Percentiles rank a stretch among this genome's conserved stretches.
Conservation (phyloP, 768 basidiomycete species). For the Tylopilus subfusipes region DNA sequence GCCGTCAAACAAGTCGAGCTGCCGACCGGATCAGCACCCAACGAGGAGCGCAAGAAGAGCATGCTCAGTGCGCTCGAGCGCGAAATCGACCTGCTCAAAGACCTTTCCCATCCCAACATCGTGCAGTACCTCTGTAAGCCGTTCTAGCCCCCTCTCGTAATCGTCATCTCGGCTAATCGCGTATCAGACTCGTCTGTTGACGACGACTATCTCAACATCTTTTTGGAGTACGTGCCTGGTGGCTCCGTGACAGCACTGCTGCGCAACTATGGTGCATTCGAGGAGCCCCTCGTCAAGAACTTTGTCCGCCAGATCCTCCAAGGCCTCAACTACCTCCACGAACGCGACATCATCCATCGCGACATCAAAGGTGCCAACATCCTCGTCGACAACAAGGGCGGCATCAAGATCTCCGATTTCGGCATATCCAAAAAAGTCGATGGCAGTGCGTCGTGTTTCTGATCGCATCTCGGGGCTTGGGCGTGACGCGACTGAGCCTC, state of each 20-base stretch:
- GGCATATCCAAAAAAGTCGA: constrained; percentile 98
- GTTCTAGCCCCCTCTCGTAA: background rate
- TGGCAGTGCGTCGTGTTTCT: constrained; percentile 63
- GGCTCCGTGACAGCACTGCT: constrained; percentile 89
- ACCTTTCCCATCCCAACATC: constrained; percentile 91
- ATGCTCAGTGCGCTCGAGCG: constrained; percentile 91
- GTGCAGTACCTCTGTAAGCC: constrained; percentile 94
- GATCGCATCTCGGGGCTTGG: constrained; percentile 18
- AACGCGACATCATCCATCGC: constrained; percentile 91
- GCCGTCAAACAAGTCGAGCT: constrained; percentile 97
- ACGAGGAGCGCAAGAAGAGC: constrained; percentile 89
- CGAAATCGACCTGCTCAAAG: constrained; percentile 91
- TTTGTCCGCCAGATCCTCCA: constrained; percentile 90
- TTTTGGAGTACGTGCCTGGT: constrained; percentile 95
- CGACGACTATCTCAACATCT: constrained; percentile 88
- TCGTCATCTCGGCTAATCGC: background rate
- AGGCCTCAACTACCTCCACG: constrained; percentile 88
- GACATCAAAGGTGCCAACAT: constrained; percentile 99
- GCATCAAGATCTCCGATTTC: constrained; percentile 96
- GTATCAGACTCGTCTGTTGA: constrained; percentile 86
- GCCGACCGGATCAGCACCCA: constrained; percentile 75
- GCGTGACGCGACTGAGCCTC: constrained; percentile 21
- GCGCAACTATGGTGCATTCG: constrained; percentile 90
- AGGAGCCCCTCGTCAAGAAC: constrained; percentile 86
- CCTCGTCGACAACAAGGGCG: constrained; percentile 95